Base-by-base conservation (phyloP, 202 grass and related monocot genomes). In the Setaria italica region DNA sequence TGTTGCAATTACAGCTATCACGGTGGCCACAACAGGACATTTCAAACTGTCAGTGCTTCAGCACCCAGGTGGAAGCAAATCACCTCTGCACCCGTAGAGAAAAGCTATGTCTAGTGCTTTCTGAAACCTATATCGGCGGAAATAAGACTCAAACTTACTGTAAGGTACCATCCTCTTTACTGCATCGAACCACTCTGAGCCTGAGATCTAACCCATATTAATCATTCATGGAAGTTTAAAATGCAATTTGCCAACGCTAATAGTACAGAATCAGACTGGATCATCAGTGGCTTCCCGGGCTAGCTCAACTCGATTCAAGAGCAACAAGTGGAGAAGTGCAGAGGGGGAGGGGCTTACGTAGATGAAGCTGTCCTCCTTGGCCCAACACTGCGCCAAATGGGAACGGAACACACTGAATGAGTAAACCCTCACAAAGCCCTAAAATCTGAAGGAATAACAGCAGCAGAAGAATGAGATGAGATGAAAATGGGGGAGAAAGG, bases 291-390 rank as follows among this genome's bases (percentile, higher is more conserved):
- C 5, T 39, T 39, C n/a, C 43, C 6, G 7, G n/a, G 45, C 5
- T 30, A 16, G n/a, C n/a, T 48, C 68, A 48, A 72, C 69, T 32
- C n/a, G 9, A 49, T 9, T 50, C 1, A 53, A 34, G 14, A 74
- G 16, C 70, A 50, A 33, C 70, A 33, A 4, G 25, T 33, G 25
- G 13, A 9, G 3, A 1, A 13, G 1, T 10, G 9, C 19, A 13
- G 13, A 50, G 20, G 5, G 46, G 1, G 46, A 49, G 48, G 41
- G 25, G 59, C 86, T 92, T 64, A 96, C 97, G 34, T 91, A 99
- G 45, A 99, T 99, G 92, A 88, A 96, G 85, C 92, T 87, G 73
- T 95, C 92, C 68, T 94, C 90, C 84, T 91, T 99, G 45, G 73
- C 90, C 90, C 88, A 96, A 12, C 73, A 99, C 97, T 99, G 87